Evolutionary conservation across 2,329 filamentous ascomycete genomes (phyloP).

Genomic region (Colletotrichum magnum): DNA sequence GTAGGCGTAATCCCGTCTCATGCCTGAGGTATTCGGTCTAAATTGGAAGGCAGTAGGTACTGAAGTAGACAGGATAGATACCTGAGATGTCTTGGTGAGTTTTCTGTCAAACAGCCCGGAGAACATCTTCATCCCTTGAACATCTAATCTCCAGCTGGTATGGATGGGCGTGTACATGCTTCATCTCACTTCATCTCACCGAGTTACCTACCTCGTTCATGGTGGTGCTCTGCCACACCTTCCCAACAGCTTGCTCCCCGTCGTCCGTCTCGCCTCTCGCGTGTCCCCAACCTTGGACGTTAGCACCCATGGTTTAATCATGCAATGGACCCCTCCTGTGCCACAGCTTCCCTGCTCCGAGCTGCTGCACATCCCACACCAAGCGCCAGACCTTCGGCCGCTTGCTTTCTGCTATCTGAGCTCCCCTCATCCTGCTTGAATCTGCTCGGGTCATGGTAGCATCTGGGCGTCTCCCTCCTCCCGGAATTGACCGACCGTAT

Average conservation of each 20-base stretch:
- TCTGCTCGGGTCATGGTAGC: not conserved
- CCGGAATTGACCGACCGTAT: not conserved
- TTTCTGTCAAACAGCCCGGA: too few species aligned
- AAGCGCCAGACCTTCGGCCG: slow-evolving; percentile 17
- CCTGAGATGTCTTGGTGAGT: too few species aligned
- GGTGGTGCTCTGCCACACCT: slow-evolving; percentile 11
- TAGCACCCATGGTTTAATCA: slow-evolving; percentile 31
- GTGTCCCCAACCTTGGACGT: slow-evolving; percentile 23
- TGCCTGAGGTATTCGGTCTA: slow-evolving; percentile 13
- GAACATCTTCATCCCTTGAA: not conserved
- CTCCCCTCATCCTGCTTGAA: slow-evolving; percentile 15
- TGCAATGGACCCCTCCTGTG: slow-evolving; percentile 38
- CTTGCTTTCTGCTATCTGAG: slow-evolving; percentile 34
- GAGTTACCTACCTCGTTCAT: too few species aligned
- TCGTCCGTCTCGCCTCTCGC: not conserved
- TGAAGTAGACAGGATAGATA: not conserved
- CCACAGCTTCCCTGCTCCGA: slow-evolving; percentile 38
- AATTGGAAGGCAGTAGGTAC: not conserved
- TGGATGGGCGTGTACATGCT: too few species aligned
- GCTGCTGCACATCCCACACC: slow-evolving; percentile 30
- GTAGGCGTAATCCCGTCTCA: slow-evolving; percentile 26
- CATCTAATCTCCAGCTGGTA: slow-evolving; percentile 2
- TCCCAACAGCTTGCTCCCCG: slow-evolving; percentile 21
- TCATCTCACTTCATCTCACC: not conserved
- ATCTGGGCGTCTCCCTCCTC: slow-evolving; percentile 2